These are phyloP conservation scores for Auxenochlorella protothecoides DNA, from an alignment of 139 green algal species.

Conservation along the genomic window DNA sequence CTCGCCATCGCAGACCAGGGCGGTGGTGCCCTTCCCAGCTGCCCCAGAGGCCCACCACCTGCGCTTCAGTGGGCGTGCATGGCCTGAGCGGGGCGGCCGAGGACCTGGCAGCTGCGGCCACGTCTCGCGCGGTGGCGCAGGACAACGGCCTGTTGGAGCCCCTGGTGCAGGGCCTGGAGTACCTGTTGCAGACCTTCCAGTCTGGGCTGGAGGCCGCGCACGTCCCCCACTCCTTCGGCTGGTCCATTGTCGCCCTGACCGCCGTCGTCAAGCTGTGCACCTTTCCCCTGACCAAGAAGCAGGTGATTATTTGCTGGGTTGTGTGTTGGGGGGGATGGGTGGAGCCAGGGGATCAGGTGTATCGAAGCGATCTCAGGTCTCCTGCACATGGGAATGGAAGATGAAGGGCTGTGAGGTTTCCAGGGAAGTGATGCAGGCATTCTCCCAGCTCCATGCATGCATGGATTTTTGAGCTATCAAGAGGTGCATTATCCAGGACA, in stretches of 20 bases:
- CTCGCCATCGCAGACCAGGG: no score
- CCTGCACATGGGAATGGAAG: no score
- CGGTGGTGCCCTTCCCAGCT: no score
- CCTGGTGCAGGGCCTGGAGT: slow-evolving; percentile 59
- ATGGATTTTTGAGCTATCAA: no score
- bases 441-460: no score
- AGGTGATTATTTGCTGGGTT: slow-evolving; percentile 39
- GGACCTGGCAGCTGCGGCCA: slow-evolving; percentile 1
- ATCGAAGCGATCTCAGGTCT: no score
- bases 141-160: slow-evolving; percentile 51
- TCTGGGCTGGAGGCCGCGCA: slow-evolving; percentile 47
- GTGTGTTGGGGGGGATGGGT: not conserved
- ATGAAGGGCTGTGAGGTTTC: no score
- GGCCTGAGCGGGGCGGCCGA: no score
- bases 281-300: slow-evolving; percentile 91
- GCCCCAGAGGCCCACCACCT: no score
- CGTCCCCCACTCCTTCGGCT: slow-evolving; percentile 92
- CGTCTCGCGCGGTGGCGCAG: not conserved
- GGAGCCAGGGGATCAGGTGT: not conserved
- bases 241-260: slow-evolving; percentile 86
- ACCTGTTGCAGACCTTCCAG: slow-evolving; percentile 45
- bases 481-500: no score
- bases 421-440: no score
- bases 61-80: no score
- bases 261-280: slow-evolving; percentile 85